Percentiles rank a stretch among this genome's conserved stretches.
These are phyloP conservation scores for Senna siamea DNA, from an alignment of 306 rosid genomes.

Conservation along the genomic window DNA sequence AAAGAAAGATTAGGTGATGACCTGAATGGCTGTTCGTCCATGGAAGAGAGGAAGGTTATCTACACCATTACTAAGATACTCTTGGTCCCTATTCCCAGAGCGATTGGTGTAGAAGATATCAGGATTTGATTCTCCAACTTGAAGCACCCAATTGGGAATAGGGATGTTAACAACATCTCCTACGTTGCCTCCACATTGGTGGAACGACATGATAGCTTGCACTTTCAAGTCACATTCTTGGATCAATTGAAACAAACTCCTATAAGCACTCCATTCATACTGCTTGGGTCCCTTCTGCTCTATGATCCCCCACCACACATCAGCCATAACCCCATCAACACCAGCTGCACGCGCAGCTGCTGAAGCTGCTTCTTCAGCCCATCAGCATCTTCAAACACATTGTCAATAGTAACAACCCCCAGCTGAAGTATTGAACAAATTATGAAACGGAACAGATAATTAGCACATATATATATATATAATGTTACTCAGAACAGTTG, in stretches of 20 bases:
- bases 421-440: no score
- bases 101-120: conserved; percentile 75
- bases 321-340: conserved; percentile 85
- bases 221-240: conserved; percentile 67
- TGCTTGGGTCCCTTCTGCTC: conserved; percentile 70
- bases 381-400: no score
- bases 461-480: no score
- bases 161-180: conserved; percentile 78
- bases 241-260: conserved; percentile 67
- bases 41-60: conserved; percentile 60
- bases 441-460: no score
- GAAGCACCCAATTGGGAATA: conserved; percentile 70
- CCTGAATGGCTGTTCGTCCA: conserved; percentile 79
- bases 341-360: no score
- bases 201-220: conserved; percentile 86
- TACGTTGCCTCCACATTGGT: conserved; percentile 89
- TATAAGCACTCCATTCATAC: conserved; percentile 72
- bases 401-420: no score
- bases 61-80: conserved; percentile 76
- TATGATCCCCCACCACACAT: conserved; percentile 94
- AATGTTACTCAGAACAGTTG: no score
- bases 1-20: no score
- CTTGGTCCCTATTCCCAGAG: conserved; percentile 58
- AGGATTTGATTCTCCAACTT: conserved; percentile 69
- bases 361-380: no score